Evolutionary conservation across 2,329 filamentous ascomycete genomes (phyloP).

Genomic region (Cyphellophora europaea): DNA sequence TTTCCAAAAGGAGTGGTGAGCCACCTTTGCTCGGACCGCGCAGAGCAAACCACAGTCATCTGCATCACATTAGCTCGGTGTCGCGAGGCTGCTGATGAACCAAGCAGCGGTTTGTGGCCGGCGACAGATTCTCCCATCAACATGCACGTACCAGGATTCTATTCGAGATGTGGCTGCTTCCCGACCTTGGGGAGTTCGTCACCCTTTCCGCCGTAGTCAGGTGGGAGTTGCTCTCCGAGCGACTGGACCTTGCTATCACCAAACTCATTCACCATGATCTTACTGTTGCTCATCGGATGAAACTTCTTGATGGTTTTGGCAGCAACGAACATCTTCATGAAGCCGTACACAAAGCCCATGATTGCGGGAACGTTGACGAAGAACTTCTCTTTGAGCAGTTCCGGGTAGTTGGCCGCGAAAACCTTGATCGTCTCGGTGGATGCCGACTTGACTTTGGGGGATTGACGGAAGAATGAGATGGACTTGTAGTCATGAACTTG

Average conservation of each 20-base stretch:
- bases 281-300: constrained; percentile 67
- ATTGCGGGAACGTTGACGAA: constrained; percentile 88
- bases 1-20: no score
- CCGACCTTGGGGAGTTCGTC: constrained; percentile 31
- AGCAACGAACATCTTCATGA: constrained; percentile 67
- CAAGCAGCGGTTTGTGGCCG: no score
- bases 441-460: constrained; percentile 65
- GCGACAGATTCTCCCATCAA: no score
- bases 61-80: no score
- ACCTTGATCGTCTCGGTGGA: constrained; percentile 72
- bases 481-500: constrained; percentile 91
- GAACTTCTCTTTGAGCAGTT: constrained; percentile 83
- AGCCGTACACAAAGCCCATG: constrained; percentile 78
- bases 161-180: constrained; percentile 5
- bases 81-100: no score
- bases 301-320: constrained; percentile 70
- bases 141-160: background rate
- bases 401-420: constrained; percentile 77
- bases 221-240: constrained; percentile 53
- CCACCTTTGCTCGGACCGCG: no score
- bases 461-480: constrained; percentile 76
- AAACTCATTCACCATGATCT: constrained; percentile 54
- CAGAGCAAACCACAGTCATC: no score
- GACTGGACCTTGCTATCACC: constrained; percentile 32
- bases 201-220: constrained; percentile 70